Evolutionary conservation across 2,329 filamentous ascomycete species (phyloP), one percentile per base, ranked within the genome.

Genomic region (Arthrobotrys megalospora): DNA sequence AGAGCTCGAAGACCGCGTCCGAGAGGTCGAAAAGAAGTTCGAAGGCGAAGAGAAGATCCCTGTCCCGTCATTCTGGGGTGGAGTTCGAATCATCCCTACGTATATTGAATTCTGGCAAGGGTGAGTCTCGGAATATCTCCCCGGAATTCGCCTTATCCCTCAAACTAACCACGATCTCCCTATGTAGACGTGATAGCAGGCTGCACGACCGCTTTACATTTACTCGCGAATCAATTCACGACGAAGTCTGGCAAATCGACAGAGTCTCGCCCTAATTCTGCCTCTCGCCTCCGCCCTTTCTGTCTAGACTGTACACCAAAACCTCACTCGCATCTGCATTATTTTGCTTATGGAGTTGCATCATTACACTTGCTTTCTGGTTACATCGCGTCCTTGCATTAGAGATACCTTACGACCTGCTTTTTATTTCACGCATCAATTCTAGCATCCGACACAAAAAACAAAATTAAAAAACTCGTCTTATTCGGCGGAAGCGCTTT

Each of bases 161-260:
- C 21, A 55, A n/a, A 32, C 24, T 65, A 16, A 76, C 67, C 28
- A 52, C 50, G 52, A 73, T 75, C 76, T 65, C n/a, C 53, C 11
- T 14, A 36, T 14, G 97, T 87, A 96, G 96, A 1, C 89, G 96
- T 82, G 89, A 93, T 83, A 97, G 91, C 85, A 88, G 96, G 76
- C 85, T 99, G 84, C 96, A 99, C 85, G 96, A 99, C 87, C 91
- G 96, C 24, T 98, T 99, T 84, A 88, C 91, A 79, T 98, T 97
- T 85, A 89, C 90, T 70, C 90, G 89, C 83, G 87, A 89, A 62
- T 86, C 86, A 65, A 84, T 81, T 10, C 84, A 81, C 16, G 85
- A 85, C 68, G 85, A 84, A 2, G 85, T 85, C 81, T 94, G 92
- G 92, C 88, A 85, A 82, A 85, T 96, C 81, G 88, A 93, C 81